phyloP scores from a whole-genome alignment of 192 early-diverging fungal species.

The Coemansia sp. region DNA sequence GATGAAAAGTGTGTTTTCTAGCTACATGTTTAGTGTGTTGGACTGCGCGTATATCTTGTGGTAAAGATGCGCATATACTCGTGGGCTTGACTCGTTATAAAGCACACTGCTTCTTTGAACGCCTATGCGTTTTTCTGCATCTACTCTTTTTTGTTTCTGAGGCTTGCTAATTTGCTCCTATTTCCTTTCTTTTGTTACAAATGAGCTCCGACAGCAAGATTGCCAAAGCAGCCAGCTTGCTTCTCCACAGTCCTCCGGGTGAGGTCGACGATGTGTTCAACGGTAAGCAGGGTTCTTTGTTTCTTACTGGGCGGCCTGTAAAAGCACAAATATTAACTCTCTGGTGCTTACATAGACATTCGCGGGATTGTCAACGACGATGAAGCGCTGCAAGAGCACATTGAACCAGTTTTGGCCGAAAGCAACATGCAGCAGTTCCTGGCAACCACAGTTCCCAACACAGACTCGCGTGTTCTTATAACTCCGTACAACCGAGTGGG shows the following conservation, averaged over 20 bases:
- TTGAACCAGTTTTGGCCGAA: slow-evolving; percentile 68
- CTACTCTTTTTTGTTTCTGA: background rate
- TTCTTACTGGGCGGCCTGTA: background rate
- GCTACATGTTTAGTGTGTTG: too few species aligned
- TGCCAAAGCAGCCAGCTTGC: slow-evolving; percentile 72
- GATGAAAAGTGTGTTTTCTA: too few species aligned
- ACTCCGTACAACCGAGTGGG: slow-evolving; percentile 72
- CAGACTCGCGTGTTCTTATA: slow-evolving; percentile 57
- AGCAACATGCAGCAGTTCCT: slow-evolving; percentile 85
- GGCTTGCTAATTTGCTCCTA: background rate
- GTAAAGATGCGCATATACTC: too few species aligned
- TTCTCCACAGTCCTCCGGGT: slow-evolving; percentile 90
- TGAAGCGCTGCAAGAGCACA: slow-evolving; percentile 65
- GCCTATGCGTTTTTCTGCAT: too few species aligned
- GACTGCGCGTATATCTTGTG: too few species aligned
- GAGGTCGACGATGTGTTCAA: slow-evolving; percentile 97
- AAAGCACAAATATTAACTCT: too few species aligned
- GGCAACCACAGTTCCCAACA: slow-evolving; percentile 67
- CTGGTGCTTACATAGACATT: slow-evolving; percentile 66
- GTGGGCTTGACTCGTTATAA: too few species aligned
- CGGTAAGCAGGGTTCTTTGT: slow-evolving; percentile 56
- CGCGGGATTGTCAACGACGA: slow-evolving; percentile 82
- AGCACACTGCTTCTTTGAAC: too few species aligned
- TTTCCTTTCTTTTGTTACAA: slow-evolving; percentile 3
- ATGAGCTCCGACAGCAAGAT: slow-evolving; percentile 63